phyloP scores from a whole-genome alignment of 345 rosid species.

The Gossypium bickii region DNA sequence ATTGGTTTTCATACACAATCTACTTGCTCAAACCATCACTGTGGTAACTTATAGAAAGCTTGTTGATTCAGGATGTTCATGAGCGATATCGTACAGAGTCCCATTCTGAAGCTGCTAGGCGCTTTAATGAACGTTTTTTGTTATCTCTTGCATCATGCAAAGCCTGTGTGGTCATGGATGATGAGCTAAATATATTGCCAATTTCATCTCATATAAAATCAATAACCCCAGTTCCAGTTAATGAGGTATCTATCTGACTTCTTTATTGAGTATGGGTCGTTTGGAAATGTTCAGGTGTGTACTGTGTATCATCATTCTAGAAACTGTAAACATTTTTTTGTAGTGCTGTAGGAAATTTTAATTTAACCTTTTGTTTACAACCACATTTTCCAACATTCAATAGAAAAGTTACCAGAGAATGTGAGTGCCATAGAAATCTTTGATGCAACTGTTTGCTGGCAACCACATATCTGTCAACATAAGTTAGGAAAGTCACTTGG shows the following conservation, averaged over 20 bases:
- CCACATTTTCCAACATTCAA: neutral
- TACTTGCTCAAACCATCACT: neutral
- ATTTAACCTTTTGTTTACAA: neutral
- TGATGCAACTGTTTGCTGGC: neutral
- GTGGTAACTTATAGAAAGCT: slow-evolving; percentile 9
- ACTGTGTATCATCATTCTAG: neutral
- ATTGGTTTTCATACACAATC: neutral
- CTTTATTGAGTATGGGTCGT: neutral
- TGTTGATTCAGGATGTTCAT: slow-evolving; percentile 80
- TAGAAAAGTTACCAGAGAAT: neutral
- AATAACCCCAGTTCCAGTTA: slow-evolving; percentile 48
- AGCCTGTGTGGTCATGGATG: slow-evolving; percentile 92
- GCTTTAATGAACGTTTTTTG: slow-evolving; percentile 89
- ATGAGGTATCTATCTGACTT: slow-evolving; percentile 46
- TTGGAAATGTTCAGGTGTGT: slow-evolving; percentile 1
- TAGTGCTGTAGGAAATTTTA: neutral
- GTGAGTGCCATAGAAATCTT: neutral
- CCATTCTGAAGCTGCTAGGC: slow-evolving; percentile 77
- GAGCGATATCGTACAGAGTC: slow-evolving; percentile 95
- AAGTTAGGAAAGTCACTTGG: neutral
- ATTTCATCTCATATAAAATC: slow-evolving; percentile 90
- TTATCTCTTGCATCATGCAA: slow-evolving; percentile 87
- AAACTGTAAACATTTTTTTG: neutral
- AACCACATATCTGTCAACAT: neutral
- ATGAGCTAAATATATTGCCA: slow-evolving; percentile 87